Base-by-base conservation (phyloP, 345 rosid species). In the Boechera retrofracta region DNA sequence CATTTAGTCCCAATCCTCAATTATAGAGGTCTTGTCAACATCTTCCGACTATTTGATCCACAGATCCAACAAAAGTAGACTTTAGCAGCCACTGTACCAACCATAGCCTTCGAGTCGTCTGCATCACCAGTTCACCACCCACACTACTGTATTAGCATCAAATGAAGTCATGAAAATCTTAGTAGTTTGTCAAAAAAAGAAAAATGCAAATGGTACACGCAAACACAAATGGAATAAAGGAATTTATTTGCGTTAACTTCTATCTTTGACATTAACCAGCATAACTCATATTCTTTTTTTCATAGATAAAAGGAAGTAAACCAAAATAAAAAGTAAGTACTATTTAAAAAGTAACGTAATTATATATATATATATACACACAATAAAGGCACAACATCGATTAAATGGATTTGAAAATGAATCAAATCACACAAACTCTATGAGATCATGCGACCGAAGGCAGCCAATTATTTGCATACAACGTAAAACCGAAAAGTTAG, bases 1-100 rank as follows among this genome's bases (percentile, higher is more conserved):
- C 24, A 21, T 21, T 21, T 21, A 21, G 24, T 21, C 24, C 24
- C 24, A 21, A 39, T 5, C 59, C 39, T 61, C 32, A 29, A 64
- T 74, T 26, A 66, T 66, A 66, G 66, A 66, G 28, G 13, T 55
- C 10, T 13, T 28, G 78, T 65, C 65, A 65, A 65, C 4, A 74
- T 45, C 72, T 26, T 49, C 62, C 2, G 63, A 57, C 71, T 47
- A 74, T 11, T 9, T 39, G 1, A 39, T 49, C 4, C 35, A 54
- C 12, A 39, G 13, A 39, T 18, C 26, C 36, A 64, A 21, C 52
- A 36, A 53, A 53, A 15, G 3, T 11, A n/a, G 56, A 53, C 44
- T 7, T 63, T 63, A 38, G 42, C 33, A 44, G 65, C 65, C 64
- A 0, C 29, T 5, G 29, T 59, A 59, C 10, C 64, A 16, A 24